Evolutionary conservation across 108 stramenopile genomes (phyloP), one percentile per base, ranked within the genome.

Genomic region (Seminavis robusta): DNA sequence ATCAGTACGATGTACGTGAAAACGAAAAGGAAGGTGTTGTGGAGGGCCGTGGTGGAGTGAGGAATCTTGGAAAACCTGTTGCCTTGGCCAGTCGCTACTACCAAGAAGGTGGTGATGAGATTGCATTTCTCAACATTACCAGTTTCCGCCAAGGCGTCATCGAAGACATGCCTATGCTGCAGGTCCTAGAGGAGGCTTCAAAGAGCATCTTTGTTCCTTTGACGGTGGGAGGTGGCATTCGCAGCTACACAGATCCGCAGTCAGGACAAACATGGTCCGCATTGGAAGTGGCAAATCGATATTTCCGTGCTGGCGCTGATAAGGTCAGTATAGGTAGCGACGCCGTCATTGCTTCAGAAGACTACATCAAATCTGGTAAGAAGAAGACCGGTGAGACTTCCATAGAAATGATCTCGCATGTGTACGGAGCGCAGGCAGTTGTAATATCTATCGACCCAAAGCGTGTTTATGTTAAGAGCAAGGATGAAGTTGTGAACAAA

Each of bases 291-390:
- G 98, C 98, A 0, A 71, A 84, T n/a, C 61, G 93, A 6, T 99
- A 99, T 68, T 99, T 99, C 61, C 71, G 98, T 40, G 95, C 98
- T 21, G 98, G 98, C n/a, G 98, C 98, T 4, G 98, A 99, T 65
- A 99, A 99, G 83, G 76, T 90, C 30, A 93, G 90, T 56, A 84
- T 99, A 25, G 98, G 98, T 5, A 93, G 91, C 41, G 97, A 99
- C 62, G 92, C 96, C 8, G 98, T 99, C 3, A 57, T 77, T 37
- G 98, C 98, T 4, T 87, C 95, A 0, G 94, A 96, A 69, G 73
- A 66, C 20, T 80, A 74, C 56, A 59, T 83, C 29, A 62, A 52
- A 17, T 67, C 58, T 17, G 71, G 73, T 32, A 80, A 83, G 10
- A 64, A 61, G 28, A 83, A 80, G 59, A 81, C 82, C 19, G 91